Base-by-base conservation (phyloP, 768 basidiomycete genomes). In the Amanita exitialis region DNA sequence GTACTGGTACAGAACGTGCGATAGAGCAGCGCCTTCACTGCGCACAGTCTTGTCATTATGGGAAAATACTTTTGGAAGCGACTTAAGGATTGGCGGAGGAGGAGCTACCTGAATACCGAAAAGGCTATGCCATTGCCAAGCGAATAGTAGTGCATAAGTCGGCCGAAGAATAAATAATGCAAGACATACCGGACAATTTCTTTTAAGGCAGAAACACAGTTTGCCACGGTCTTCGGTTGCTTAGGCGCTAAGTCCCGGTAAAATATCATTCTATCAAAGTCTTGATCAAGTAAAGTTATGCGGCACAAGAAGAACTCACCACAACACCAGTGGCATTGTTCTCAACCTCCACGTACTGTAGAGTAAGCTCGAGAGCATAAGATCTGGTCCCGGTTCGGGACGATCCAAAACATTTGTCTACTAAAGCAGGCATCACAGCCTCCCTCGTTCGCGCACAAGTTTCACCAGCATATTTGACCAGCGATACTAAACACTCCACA, bases 21-120 rank as follows among this genome's bases (percentile, higher is more conserved):
- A 74, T 16, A 99, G 80, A 25, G 75, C 71, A 0, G 80, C 80
- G 30, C 95, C 96, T 68, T 99, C 96, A 1, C 89, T 81, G 53
- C 96, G 87, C 47, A 99, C 96, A 23, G 80, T 86, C 69, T 98
- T 98, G 67, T 99, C 96, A 13, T 81, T 83, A 61, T 99, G 96
- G 3, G 82, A 81, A 52, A 98, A 99, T 44, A 98, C 90, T 70
- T 93, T 95, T 32, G 94, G 88, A 18, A 99, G 67, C 5, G 77
- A 66, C 62, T 94, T 94, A 50, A 98, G 74, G n/a, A 97, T 71
- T 10, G 86, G 82, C 34, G 87, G 78, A 4, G 86, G 78, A 9
- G 84, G 82, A 13, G 80, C 75, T n/a, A 75, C 74, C 62, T 84
- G 80, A 5, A 75, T 74, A 47, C 96, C 96, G 64, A 94, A 97